phyloP scores from a whole-genome alignment of 2,329 filamentous ascomycete species.

The Diaporthe caulivora region DNA sequence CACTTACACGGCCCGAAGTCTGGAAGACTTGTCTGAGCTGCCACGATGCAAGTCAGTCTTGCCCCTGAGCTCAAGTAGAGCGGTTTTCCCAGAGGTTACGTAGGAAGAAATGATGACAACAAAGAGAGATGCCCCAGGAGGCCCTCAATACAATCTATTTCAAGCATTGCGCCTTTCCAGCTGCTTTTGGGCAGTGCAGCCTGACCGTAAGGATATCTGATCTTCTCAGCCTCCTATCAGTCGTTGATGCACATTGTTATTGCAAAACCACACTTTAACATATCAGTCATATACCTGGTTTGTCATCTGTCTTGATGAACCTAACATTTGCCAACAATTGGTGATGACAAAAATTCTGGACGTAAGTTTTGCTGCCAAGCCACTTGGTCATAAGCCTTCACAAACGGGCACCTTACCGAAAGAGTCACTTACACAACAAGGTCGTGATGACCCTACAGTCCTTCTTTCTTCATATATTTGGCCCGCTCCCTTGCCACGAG shows the following conservation, averaged over 20 bases:
- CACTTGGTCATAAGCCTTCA: background rate
- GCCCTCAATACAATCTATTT: conserved; percentile 6
- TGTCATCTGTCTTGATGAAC: background rate
- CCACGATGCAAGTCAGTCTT: background rate
- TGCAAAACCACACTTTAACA: background rate
- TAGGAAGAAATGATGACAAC: background rate
- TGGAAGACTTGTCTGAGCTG: conserved; percentile 5
- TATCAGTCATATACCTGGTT: background rate
- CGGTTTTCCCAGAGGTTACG: background rate
- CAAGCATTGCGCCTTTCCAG: background rate
- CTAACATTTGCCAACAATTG: background rate
- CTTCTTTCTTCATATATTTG: background rate
- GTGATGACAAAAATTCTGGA: background rate
- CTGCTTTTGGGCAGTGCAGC: background rate
- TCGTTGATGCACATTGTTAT: background rate
- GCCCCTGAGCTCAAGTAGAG: background rate
- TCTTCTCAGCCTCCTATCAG: background rate
- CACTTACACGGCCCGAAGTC: background rate
- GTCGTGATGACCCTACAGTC: background rate
- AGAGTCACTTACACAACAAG: conserved; percentile 13
- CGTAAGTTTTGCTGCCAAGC: background rate
- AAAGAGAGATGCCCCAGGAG: background rate
- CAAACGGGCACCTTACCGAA: conserved; percentile 1
- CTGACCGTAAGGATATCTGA: background rate
- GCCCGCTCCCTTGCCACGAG: too few relatives aligned